Conservation (phyloP, 192 early-diverging fungal genomes). For the Oehlia diaphana region DNA sequence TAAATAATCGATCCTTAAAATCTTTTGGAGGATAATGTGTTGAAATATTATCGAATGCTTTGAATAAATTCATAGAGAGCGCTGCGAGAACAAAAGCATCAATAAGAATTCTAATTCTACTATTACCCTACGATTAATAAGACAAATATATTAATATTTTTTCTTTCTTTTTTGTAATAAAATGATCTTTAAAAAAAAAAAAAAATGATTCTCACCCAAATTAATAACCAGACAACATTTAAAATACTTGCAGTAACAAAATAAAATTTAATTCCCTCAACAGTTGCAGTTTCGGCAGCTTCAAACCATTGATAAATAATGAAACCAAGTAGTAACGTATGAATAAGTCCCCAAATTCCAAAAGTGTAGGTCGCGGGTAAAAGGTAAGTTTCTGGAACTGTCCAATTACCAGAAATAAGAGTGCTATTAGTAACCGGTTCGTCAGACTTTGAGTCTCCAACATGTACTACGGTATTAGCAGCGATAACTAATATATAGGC, state of each 20-base stretch:
- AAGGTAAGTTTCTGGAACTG: not conserved
- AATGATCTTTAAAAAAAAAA: not conserved
- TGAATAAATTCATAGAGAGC: not conserved
- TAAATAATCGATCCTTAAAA: constrained; percentile 34
- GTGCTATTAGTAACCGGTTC: not conserved
- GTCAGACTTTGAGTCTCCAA: not conserved
- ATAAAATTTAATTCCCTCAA: constrained; percentile 17
- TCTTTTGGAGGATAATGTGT: constrained; percentile 42
- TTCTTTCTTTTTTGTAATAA: not conserved
- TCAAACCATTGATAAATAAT: constrained; percentile 26
- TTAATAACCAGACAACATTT: not conserved
- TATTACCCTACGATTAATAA: not conserved
- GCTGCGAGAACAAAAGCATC: not conserved
- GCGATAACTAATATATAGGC: not conserved
- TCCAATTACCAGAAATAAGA: not conserved
- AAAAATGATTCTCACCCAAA: constrained; percentile 10
- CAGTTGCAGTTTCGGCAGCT: not conserved
- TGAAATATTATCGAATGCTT: constrained; percentile 34
- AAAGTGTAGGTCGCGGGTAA: constrained; percentile 1
- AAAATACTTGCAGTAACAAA: not conserved
- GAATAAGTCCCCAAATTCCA: constrained; percentile 15
- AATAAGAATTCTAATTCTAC: not conserved
- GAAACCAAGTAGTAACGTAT: constrained; percentile 6
- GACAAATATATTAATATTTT: not conserved
- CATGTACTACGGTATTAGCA: not conserved